Evolutionary conservation across 305 asterid species (phyloP), one percentile per base, ranked within the genome.

Genomic region (Fraxinus velutina): DNA sequence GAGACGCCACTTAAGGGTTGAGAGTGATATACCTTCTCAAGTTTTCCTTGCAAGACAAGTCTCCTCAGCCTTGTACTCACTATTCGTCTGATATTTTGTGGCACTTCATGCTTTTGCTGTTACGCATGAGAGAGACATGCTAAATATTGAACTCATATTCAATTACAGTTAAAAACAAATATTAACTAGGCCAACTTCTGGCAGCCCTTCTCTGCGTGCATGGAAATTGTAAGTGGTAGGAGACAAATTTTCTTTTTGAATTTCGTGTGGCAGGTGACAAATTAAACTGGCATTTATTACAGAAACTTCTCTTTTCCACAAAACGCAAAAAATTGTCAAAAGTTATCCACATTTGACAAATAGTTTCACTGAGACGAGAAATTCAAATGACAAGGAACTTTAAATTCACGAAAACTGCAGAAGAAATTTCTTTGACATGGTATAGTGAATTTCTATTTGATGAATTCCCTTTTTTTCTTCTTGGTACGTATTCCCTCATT

Each of bases 51-150:
- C 75, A 70, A 29, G 70, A 89, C 86, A 57, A 90, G 90, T 84
- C 84, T 88, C 82, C 89, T 81, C 86, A 92, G 79, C 89, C 84
- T 90, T 29, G 89, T 22, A 77, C 86, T 83, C 81, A 92, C 77
- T 60, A 79, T 32, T 86, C 88, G 88, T 87, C 88, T 87, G 79
- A 87, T 85, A 64, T 85, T 84, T 30, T 52, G 85, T n/a, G 90
- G 88, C 78, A 89, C 88, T 66, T 87, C 87, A 27, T 83, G 81
- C 77, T 79, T 86, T 85, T 81, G 81, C 93, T 90, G 92, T 82
- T 83, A 68, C 78, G 33, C 71, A 85, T 10, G 68, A 76, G 57
- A 70, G 44, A 36, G 32, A 39, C 30, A 17, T 34, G 27, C 22
- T 52, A 21, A 68, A 68, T 30, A 29, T 19, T 32, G 27, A 71